Evolutionary conservation across 129 eudicot species (phyloP).

Genomic region (Lactuca saligna): DNA sequence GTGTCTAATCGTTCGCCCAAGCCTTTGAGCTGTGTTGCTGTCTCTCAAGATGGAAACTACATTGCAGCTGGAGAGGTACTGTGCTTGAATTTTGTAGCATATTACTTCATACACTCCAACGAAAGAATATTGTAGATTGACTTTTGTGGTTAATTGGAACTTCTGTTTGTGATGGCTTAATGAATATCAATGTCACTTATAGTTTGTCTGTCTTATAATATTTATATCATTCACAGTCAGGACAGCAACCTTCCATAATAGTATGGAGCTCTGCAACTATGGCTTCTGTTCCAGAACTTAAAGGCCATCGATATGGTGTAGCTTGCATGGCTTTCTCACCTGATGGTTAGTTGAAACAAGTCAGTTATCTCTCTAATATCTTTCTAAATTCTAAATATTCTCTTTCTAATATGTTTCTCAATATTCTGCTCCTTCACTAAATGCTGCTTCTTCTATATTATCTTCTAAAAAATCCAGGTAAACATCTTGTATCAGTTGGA

Average conservation of each 20-base stretch:
- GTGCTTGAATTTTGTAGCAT: slow-evolving; percentile 8
- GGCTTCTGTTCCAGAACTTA: slow-evolving; percentile 50
- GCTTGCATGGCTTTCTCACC: slow-evolving; percentile 68
- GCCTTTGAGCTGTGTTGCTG: slow-evolving; percentile 52
- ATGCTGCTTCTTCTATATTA: background rate
- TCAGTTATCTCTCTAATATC: slow-evolving; percentile 40
- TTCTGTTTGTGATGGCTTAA: slow-evolving; percentile 2
- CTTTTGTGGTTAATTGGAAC: background rate
- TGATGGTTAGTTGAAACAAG: slow-evolving; percentile 64
- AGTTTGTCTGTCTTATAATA: slow-evolving; percentile 8
- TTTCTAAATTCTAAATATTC: slow-evolving; percentile 2
- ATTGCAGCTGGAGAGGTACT: slow-evolving; percentile 84
- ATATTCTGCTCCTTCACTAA: background rate
- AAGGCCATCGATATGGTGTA: slow-evolving; percentile 69
- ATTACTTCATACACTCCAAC: background rate
- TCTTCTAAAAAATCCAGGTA: slow-evolving; percentile 43
- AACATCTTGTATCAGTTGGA: slow-evolving; percentile 62
- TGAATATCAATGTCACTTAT: background rate
- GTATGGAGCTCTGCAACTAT: slow-evolving; percentile 55
- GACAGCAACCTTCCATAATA: slow-evolving; percentile 53
- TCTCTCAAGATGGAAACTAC: slow-evolving; percentile 46
- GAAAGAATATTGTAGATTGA: slow-evolving; percentile 1
- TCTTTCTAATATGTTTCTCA: background rate
- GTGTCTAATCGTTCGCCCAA: slow-evolving; percentile 54
- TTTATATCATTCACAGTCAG: slow-evolving; percentile 50